These are phyloP conservation scores for Amylocarpus encephaloides DNA, from an alignment of 2,329 filamentous ascomycete genomes.

Conservation along the genomic window DNA sequence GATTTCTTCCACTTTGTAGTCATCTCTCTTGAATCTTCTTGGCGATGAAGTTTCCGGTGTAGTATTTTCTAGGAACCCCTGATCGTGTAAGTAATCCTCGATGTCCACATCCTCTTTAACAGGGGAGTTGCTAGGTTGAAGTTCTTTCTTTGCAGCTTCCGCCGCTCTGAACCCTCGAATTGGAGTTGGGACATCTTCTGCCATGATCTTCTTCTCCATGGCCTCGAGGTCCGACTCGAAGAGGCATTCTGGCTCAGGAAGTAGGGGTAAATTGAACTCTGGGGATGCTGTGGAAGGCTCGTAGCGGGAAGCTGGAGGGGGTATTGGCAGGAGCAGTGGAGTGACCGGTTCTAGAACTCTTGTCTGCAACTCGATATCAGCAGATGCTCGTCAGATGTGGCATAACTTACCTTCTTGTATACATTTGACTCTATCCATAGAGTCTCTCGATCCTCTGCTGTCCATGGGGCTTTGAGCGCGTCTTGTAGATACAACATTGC, in stretches of 20 bases:
- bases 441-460: constrained; percentile 18
- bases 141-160: constrained; percentile 2
- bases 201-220: constrained; percentile 26
- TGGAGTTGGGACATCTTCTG: constrained; percentile 25
- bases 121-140: constrained; percentile 17
- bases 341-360: constrained; percentile 23
- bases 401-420: constrained; percentile 13
- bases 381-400: neutral
- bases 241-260: constrained; percentile 22
- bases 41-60: constrained; percentile 6
- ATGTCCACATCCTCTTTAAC: constrained; percentile 54
- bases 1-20: constrained; percentile 27
- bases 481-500: constrained; percentile 21
- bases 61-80: constrained; percentile 12
- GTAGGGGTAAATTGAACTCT: constrained; percentile 21
- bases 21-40: constrained; percentile 11
- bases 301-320: constrained; percentile 12
- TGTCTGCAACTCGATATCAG: constrained; percentile 12
- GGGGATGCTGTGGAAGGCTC: constrained; percentile 23
- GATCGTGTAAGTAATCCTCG: constrained; percentile 48
- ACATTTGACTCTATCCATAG: constrained; percentile 16
- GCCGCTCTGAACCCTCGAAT: constrained; percentile 2
- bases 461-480: constrained; percentile 17
- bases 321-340: constrained; percentile 27
- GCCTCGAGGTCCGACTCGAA: constrained; percentile 22